Percentiles rank a stretch among this genome's conserved stretches.
Conservation (phyloP, 2,329 filamentous ascomycete species). For the Sclerotinia nivalis region DNA sequence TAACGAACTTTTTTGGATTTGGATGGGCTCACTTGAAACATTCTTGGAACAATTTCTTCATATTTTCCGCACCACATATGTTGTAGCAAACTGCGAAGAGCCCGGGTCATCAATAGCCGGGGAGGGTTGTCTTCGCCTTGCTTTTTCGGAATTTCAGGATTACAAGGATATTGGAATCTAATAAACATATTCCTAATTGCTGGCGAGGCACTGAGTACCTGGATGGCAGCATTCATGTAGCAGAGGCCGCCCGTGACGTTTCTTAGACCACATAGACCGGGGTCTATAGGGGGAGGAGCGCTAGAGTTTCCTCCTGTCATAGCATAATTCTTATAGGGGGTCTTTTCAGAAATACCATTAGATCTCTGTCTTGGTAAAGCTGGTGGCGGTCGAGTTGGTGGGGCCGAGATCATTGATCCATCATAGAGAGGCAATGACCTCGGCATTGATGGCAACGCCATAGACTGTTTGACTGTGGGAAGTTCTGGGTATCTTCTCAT, state of each 20-base stretch:
- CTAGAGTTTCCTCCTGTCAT: constrained; percentile 16
- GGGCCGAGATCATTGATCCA: constrained; percentile 40
- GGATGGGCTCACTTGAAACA: constrained; percentile 52
- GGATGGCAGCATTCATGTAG: constrained; percentile 89
- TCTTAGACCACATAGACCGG: constrained; percentile 67
- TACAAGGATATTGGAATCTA: constrained; percentile 58
- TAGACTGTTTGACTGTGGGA: constrained; percentile 60
- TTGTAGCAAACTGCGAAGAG: constrained; percentile 57
- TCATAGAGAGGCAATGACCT: constrained; percentile 31
- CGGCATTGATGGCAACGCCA: constrained; percentile 45
- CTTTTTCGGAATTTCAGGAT: constrained; percentile 66
- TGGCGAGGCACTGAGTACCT: constrained; percentile 75
- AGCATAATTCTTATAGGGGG: constrained; percentile 30
- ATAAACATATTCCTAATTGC: constrained; percentile 66
- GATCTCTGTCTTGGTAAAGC: constrained; percentile 67
- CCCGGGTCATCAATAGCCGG: constrained; percentile 60
- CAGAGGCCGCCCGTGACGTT: constrained; percentile 78
- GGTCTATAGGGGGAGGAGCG: constrained; percentile 36
- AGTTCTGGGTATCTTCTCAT: constrained; percentile 77
- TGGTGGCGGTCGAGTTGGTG: constrained; percentile 50
- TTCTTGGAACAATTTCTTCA: constrained; percentile 51
- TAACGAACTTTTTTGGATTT: constrained; percentile 4
- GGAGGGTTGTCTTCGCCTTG: constrained; percentile 54
- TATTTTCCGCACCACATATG: constrained; percentile 43
- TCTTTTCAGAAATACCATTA: constrained; percentile 71